A percentile compares a stretch with the other conserved stretches of the same genome.
Conservation (phyloP, 148 eudicot genomes). For the Spergularia bocconei region DNA sequence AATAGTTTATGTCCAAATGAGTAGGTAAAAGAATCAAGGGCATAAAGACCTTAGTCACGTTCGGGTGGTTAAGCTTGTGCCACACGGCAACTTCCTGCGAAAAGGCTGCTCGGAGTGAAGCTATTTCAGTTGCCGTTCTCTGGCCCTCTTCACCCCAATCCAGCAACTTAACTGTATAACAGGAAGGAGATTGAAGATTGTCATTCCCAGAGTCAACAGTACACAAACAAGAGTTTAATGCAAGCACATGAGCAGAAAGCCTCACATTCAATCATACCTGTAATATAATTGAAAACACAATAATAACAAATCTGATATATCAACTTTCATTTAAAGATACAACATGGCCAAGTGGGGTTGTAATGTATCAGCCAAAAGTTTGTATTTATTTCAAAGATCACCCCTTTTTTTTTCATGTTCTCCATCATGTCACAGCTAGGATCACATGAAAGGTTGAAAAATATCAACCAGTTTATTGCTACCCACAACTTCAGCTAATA, state of each 20-base stretch:
- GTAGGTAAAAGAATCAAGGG: not conserved
- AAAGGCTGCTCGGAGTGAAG: conserved; percentile 72
- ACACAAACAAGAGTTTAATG: not conserved
- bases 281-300: not conserved
- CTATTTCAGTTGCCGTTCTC: conserved; percentile 64
- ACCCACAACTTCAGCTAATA: conserved; percentile 40
- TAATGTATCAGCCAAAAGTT: conserved; percentile 29
- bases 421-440: conserved; percentile 25
- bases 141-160: conserved; percentile 98
- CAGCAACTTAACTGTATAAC: conserved; percentile 67
- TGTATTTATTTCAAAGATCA: conserved; percentile 29
- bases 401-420: conserved; percentile 22
- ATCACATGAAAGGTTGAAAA: conserved; percentile 64
- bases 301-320: conserved; percentile 12
- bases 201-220: conserved; percentile 12
- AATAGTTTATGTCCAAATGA: not conserved
- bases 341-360: conserved; percentile 35
- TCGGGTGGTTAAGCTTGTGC: conserved; percentile 97
- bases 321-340: conserved; percentile 17
- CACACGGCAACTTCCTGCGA: conserved; percentile 88
- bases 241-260: not conserved
- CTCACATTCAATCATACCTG: conserved; percentile 12
- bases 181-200: conserved; percentile 9
- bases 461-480: conserved; percentile 37
- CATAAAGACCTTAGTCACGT: conserved; percentile 76